These are phyloP conservation scores for Theileria annulata DNA, from an alignment of 169 alveolate species.

Conservation along the genomic window DNA sequence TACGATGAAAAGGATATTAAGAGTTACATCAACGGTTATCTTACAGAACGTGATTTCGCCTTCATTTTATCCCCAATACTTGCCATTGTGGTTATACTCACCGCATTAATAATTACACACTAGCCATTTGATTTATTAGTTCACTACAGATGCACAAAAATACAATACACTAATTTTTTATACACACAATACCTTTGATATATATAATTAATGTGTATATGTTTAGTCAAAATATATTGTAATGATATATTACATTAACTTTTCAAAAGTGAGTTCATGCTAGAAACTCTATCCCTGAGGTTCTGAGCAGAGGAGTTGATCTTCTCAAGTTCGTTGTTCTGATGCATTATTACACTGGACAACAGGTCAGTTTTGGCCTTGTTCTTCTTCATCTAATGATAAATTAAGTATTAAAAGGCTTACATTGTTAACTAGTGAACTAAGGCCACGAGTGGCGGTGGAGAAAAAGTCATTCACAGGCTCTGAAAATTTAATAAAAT, in stretches of 20 bases:
- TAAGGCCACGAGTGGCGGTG: slow-evolving; percentile 40
- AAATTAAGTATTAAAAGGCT: slow-evolving; percentile 2
- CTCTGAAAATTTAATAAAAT: slow-evolving; percentile 7
- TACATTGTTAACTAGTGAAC: slow-evolving; percentile 26
- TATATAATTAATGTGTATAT: background rate
- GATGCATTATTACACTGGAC: slow-evolving; percentile 31
- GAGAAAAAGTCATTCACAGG: slow-evolving; percentile 28
- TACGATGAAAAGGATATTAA: background rate
- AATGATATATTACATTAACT: background rate
- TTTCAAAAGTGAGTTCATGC: slow-evolving; percentile 31
- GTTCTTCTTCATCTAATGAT: slow-evolving; percentile 16
- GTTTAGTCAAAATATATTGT: background rate
- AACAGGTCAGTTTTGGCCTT: slow-evolving; percentile 42
- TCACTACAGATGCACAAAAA: background rate
- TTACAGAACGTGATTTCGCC: background rate
- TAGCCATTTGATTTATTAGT: background rate
- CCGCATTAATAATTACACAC: background rate
- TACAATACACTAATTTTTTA: background rate
- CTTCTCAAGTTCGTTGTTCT: slow-evolving; percentile 49
- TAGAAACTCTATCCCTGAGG: slow-evolving; percentile 43
- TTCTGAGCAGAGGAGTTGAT: slow-evolving; percentile 41
- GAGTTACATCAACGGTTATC: background rate
- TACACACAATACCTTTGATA: background rate
- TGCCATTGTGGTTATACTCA: background rate
- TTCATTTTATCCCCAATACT: background rate